Evolutionary conservation across 257 asterid genomes (phyloP).

Genomic region (Oldenlandia corymbosa): DNA sequence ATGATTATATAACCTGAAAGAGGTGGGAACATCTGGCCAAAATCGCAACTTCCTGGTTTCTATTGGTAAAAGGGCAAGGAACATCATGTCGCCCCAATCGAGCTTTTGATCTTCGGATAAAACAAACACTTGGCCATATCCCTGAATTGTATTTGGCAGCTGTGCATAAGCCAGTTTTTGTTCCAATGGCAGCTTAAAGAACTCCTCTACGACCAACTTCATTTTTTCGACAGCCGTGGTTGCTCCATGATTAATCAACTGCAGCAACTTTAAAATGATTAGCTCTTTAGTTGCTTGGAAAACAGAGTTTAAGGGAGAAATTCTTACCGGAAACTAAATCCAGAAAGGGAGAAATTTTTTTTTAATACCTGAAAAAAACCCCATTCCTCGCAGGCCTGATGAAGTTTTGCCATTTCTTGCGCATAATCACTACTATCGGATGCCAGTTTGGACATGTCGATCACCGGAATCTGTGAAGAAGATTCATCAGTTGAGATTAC

Average conservation of each 20-base stretch:
- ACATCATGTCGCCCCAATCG: conserved; percentile 41
- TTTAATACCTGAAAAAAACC: conserved; percentile 37
- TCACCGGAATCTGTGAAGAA: conserved; percentile 28
- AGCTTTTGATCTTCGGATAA: conserved; percentile 38
- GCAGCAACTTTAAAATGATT: background rate
- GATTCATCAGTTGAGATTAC: conserved; percentile 18
- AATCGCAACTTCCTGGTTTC: conserved; percentile 20
- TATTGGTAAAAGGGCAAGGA: conserved; percentile 25
- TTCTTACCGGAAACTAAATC: too few species aligned
- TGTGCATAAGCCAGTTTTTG: conserved; percentile 30
- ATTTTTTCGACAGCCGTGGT: conserved; percentile 28
- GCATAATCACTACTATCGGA: conserved; percentile 5
- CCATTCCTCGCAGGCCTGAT: conserved; percentile 32
- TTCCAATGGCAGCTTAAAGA: conserved; percentile 34
- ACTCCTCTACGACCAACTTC: conserved; percentile 24
- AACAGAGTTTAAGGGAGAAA: background rate
- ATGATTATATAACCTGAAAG: conserved; percentile 20
- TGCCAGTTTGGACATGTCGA: conserved; percentile 30
- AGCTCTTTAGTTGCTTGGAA: background rate
- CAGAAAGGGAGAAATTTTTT: too few species aligned
- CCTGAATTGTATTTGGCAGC: conserved; percentile 27
- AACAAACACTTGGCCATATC: conserved; percentile 41
- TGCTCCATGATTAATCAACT: conserved; percentile 35
- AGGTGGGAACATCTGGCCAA: conserved; percentile 26
- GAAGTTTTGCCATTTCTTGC: conserved; percentile 31